Evolutionary conservation across 495 filamentous ascomycete species (phyloP).

Genomic region (Echria macrotheca): DNA sequence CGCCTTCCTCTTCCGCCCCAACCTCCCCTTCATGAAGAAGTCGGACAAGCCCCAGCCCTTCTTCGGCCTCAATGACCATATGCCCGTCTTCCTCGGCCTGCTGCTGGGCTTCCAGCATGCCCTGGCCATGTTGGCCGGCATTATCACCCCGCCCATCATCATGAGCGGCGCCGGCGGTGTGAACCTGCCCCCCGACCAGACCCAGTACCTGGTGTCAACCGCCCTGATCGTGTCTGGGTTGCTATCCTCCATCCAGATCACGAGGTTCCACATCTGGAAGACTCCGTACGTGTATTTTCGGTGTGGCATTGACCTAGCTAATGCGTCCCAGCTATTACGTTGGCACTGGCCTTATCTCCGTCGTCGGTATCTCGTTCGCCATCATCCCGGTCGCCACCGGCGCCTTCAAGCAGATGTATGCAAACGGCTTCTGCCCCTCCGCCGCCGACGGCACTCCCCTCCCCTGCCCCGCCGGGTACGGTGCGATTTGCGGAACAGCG

Average conservation of each 20-base stretch:
- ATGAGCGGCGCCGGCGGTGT: constrained; percentile 60
- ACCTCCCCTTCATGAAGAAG: constrained; percentile 76
- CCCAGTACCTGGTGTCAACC: constrained; percentile 84
- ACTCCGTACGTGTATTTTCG: constrained; percentile 63
- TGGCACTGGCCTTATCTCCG: constrained; percentile 82
- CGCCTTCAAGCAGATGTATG: constrained; percentile 79
- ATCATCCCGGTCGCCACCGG: constrained; percentile 80
- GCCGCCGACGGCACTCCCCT: constrained; percentile 58
- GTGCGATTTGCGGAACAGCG: constrained; percentile 74
- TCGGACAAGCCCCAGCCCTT: constrained; percentile 63
- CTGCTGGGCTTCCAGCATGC: constrained; percentile 46
- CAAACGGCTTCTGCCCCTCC: constrained; percentile 67
- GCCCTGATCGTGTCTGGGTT: constrained; percentile 82
- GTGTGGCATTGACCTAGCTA: too few relatives aligned
- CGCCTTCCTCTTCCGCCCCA: constrained; percentile 63
- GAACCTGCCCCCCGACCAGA: constrained; percentile 53
- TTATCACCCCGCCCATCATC: constrained; percentile 77
- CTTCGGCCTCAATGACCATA: constrained; percentile 78
- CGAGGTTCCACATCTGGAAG: constrained; percentile 70
- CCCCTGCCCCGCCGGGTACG: constrained; percentile 81
- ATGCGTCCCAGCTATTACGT: constrained; percentile 61
- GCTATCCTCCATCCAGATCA: constrained; percentile 76
- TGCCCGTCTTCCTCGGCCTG: constrained; percentile 74
- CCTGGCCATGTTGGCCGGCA: constrained; percentile 49
- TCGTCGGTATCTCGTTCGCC: constrained; percentile 84